Evolutionary conservation across 2,329 filamentous ascomycete genomes (phyloP).

Genomic region (Keithomyces neogunnii): DNA sequence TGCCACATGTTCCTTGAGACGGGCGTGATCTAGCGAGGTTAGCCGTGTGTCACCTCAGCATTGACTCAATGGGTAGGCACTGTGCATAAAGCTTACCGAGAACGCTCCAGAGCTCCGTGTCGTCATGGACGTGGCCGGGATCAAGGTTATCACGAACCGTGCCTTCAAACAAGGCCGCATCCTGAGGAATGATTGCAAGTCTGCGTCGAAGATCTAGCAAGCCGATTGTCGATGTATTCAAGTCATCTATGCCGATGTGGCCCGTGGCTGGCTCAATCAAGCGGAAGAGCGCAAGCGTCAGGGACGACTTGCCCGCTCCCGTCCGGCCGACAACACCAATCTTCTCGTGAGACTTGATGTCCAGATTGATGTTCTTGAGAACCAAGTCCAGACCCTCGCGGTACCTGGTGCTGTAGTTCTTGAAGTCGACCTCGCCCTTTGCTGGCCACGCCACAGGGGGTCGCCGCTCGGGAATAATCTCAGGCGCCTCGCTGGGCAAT

Average conservation of each 20-base stretch:
- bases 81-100: constrained; percentile 53
- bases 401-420: constrained; percentile 91
- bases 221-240: constrained; percentile 87
- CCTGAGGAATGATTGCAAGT: constrained; percentile 94
- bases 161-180: constrained; percentile 91
- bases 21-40: constrained; percentile 64
- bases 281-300: constrained; percentile 63
- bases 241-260: constrained; percentile 76
- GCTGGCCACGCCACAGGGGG: constrained; percentile 89
- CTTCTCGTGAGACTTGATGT: constrained; percentile 95
- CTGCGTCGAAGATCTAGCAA: constrained; percentile 80
- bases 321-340: constrained; percentile 23
- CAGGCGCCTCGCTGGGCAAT: constrained; percentile 86
- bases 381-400: constrained; percentile 84
- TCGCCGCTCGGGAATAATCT: constrained; percentile 80
- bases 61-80: constrained; percentile 4
- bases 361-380: constrained; percentile 82
- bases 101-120: constrained; percentile 95
- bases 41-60: constrained; percentile 12
- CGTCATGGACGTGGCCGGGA: constrained; percentile 88
- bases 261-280: constrained; percentile 85
- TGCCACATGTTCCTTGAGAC: constrained; percentile 81
- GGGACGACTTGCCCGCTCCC: background rate
- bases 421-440: constrained; percentile 79
- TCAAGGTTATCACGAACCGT: constrained; percentile 92